Percentiles rank a stretch among this genome's conserved stretches.
Conservation (phyloP, 2,329 filamentous ascomycete species). For the Fusarium circinatum region DNA sequence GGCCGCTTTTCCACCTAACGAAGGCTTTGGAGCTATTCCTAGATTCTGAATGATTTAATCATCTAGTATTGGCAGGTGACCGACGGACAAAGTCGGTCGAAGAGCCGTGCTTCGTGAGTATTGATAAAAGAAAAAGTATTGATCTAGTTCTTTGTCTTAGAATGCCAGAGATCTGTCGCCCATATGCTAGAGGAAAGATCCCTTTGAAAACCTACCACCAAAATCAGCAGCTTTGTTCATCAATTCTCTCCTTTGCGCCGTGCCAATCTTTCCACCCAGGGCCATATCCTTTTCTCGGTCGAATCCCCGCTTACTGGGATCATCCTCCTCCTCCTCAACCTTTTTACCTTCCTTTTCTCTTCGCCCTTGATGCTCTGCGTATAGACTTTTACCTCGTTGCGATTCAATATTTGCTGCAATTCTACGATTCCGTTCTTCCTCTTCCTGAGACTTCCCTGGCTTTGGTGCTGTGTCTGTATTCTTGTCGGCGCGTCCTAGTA, state of each 20-base stretch:
- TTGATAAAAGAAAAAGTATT: not conserved
- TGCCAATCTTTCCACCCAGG: slow-evolving; percentile 75
- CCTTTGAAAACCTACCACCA: slow-evolving; percentile 81
- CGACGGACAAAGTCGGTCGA: not conserved
- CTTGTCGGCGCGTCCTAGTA: slow-evolving; percentile 74
- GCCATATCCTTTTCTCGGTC: slow-evolving; percentile 96
- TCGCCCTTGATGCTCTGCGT: slow-evolving; percentile 62
- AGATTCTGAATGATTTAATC: not conserved
- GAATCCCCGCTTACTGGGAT: slow-evolving; percentile 89
- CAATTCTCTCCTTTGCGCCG: slow-evolving; percentile 80
- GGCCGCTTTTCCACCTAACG: not conserved
- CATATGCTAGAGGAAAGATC: slow-evolving; percentile 64
- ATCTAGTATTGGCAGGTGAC: not conserved
- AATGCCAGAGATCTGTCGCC: not conserved
- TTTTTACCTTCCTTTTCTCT: slow-evolving; percentile 49
- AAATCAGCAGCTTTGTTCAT: slow-evolving; percentile 84
- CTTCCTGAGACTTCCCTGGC: slow-evolving; percentile 58
- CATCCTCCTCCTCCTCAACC: slow-evolving; percentile 80
- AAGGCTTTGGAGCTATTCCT: not conserved
- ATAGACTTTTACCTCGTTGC: slow-evolving; percentile 66
- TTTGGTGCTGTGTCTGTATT: slow-evolving; percentile 54
- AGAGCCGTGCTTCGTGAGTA: not conserved
- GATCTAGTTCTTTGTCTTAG: not conserved
- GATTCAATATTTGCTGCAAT: slow-evolving; percentile 64
- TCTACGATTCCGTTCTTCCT: slow-evolving; percentile 62